Evolutionary conservation across 257 asterid genomes (phyloP), one percentile per base, ranked within the genome.

Genomic region (Rauvolfia tetraphylla): DNA sequence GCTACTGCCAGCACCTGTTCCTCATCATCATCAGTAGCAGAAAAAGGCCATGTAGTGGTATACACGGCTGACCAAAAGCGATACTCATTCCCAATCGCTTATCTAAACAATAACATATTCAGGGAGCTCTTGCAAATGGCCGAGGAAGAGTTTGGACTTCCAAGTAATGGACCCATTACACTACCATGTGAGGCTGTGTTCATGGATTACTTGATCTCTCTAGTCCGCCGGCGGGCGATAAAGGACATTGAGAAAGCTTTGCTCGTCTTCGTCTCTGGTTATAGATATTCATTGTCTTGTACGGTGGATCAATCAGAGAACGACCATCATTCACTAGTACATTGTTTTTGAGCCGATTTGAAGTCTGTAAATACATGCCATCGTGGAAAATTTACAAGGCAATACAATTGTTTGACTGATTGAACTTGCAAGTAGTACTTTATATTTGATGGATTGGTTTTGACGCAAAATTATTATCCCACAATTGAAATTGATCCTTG

Each of bases 31-130:
- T 15, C 2, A 0, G 13, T 54, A 13, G 75, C 81, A 25, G 75
- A 68, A 25, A 87, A 82, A 69, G 90, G 90, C n/a, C 74, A 83
- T 65, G 79, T 87, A 75, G 65, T 79, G 3, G 70, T 84, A 22
- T 84, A 82, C 54, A 76, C 88, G 27, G n/a, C 25, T 29, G 87
- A 87, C 66, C 44, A 81, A 65, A 68, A 72, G 23, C 75, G 85
- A 61, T 87, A 78, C 44, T 68, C 81, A 0, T 54, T 85, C 68
- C 89, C 85, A 0, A 61, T 87, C 13, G 9, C 59, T 44, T 79
- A 80, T 25, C 85, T 86, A 15, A 73, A 74, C 79, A 72, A 76
- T 0, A 54, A 1, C 12, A 41, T 63, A 23, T 74, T 82, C 44
- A 68, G 72, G 70, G 80, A 84, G 23, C 75, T 84, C 5, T 58